Evolutionary conservation across 2,329 filamentous ascomycete genomes (phyloP).

Genomic region (Fusarium sp.): DNA sequence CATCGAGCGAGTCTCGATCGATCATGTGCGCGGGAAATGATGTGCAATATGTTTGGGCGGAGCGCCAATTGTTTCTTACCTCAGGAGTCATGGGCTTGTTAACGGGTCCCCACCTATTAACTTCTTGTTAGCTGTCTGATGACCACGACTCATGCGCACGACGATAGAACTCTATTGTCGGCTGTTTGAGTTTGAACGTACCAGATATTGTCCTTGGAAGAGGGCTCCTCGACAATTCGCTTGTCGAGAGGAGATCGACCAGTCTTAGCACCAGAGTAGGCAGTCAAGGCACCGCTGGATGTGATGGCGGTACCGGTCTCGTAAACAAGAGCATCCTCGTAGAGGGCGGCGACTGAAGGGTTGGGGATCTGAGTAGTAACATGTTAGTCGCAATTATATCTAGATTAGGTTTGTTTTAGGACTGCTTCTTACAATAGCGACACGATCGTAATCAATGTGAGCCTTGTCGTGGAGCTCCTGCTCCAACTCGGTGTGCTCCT

Average conservation of each 20-base stretch:
- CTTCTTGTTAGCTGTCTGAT: constrained; percentile 46
- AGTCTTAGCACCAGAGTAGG: constrained; percentile 98
- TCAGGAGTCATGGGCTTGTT: constrained; percentile 99
- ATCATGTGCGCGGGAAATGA: constrained; percentile 1
- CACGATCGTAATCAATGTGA: constrained; percentile 98
- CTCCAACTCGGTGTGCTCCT: constrained; percentile 94
- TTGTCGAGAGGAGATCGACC: constrained; percentile 97
- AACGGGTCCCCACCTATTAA: constrained; percentile 85
- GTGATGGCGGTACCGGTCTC: constrained; percentile 98
- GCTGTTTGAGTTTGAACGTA: constrained; percentile 48
- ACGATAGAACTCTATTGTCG: constrained; percentile 28
- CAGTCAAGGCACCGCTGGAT: constrained; percentile 91
- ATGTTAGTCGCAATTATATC: constrained; percentile 20
- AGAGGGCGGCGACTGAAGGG: constrained; percentile 92
- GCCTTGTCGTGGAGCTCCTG: constrained; percentile 97
- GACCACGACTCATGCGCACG: constrained; percentile 24
- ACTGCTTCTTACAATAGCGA: constrained; percentile 83
- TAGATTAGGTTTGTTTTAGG: neutral
- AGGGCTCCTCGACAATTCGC: constrained; percentile 91
- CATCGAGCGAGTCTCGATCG: constrained; percentile 11
- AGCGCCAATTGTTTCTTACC: constrained; percentile 62
- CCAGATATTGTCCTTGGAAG: constrained; percentile 93
- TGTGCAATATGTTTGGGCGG: constrained; percentile 12
- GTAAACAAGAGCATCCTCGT: constrained; percentile 98
- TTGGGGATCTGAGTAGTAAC: constrained; percentile 74